phyloP scores from a whole-genome alignment of 1,284 basidiomycete genomes.

The Sparassis latifolia region DNA sequence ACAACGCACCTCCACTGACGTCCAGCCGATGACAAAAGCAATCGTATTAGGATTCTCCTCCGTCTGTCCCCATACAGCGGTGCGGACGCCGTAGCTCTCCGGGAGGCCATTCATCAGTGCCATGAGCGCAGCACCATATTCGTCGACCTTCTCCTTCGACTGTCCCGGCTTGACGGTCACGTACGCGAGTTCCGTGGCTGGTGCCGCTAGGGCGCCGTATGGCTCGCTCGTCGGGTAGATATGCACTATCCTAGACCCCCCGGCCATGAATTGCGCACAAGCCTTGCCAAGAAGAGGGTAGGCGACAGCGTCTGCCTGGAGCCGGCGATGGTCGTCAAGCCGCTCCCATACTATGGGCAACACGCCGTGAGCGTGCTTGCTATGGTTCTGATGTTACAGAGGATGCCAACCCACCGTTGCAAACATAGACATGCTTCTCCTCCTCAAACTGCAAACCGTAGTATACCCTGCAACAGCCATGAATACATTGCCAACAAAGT shows the following conservation, averaged over 20 bases:
- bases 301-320: constrained; percentile 10
- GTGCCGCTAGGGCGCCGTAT: constrained; percentile 15
- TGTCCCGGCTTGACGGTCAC: constrained; percentile 12
- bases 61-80: constrained; percentile 14
- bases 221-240: constrained; percentile 14
- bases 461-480: constrained; percentile 7
- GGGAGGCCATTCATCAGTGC: constrained; percentile 7
- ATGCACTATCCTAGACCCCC: constrained; percentile 11
- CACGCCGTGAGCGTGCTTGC: neutral
- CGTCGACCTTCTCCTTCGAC: constrained; percentile 9
- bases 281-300: constrained; percentile 9
- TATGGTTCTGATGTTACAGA: neutral
- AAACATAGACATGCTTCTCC: constrained; percentile 10
- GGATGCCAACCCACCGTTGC: constrained; percentile 9
- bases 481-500: neutral
- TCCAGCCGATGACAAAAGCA: constrained; percentile 16
- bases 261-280: constrained; percentile 1
- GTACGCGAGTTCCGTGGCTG: constrained; percentile 16
- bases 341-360: constrained; percentile 14
- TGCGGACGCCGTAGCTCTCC: constrained; percentile 5
- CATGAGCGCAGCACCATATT: constrained; percentile 7
- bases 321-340: constrained; percentile 12
- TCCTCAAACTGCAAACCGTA: constrained; percentile 17
- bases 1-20: constrained; percentile 14
- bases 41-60: constrained; percentile 13